Base-by-base conservation (phyloP, 192 early-diverging fungal species). In the Spinellus fusiger region DNA sequence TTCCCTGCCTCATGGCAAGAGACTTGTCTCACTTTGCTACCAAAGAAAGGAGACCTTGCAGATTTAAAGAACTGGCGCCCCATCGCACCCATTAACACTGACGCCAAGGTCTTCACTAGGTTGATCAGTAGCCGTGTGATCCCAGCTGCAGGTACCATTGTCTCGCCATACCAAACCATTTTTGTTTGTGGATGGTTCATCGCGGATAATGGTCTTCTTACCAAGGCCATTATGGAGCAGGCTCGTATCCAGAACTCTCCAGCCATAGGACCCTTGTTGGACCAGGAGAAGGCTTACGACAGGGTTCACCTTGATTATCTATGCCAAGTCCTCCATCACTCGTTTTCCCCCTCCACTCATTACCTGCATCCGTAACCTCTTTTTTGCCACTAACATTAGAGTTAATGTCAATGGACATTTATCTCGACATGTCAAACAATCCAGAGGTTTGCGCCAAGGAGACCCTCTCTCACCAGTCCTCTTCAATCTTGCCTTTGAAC, bases 381-480 rank as follows among this genome's bases (percentile, higher is more conserved):
- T 37, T 13, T 37, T 37, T 13, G 5, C 35, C 7, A 37, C 28
- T 3, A 33, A 53, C 28, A 8, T 55, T 13, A 20, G n/a, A 20
- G 12, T 55, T 4, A 55, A 55, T 37, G 29, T 55, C 1, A 55
- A 55, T 22, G 54, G 54, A 9, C 34, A 22, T 20, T 23, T 55
- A 5, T 37, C 33, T 31, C 1, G 0, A 16, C 51, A 55, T 22
- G 44, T 66, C 38, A 1, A 13, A 8, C 70, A 72, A 53, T 20
- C 28, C 5, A 25, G 65, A 28, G 71, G 71, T 4, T 35, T 73
- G 15, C 57, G 71, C 1, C 71, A 73, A 28, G 65, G 71, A 13
- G 64, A 72, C 18, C 70, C 64, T 18, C 53, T 63, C 4, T 59
- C 67, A 8, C 67, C 67, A 0, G 15, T 63, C 1, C 54, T 71